Conservation (phyloP, 345 rosid genomes). For the Citrus medica region DNA sequence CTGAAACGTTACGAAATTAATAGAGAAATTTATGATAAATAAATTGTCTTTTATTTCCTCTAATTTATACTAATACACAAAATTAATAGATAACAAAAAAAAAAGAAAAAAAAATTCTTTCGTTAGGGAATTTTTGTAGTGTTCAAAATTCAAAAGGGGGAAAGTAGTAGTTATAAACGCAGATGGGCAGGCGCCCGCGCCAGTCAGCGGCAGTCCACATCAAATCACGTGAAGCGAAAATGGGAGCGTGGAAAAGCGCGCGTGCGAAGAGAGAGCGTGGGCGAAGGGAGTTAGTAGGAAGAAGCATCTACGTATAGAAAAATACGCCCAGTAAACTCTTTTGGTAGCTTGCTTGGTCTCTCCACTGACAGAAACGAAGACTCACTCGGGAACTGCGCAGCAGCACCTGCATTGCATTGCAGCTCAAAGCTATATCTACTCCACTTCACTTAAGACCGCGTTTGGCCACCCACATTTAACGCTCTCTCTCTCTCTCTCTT, state of each 20-base stretch:
- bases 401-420: not conserved
- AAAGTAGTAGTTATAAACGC: not conserved
- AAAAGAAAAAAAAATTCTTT: not conserved
- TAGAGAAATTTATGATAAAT: no score
- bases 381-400: constrained; percentile 7
- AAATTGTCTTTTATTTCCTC: no score
- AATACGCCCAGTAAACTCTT: not conserved
- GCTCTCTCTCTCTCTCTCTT: not conserved
- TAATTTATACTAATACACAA: no score
- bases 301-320: not conserved
- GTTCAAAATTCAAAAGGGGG: constrained; percentile 1
- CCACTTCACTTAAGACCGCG: not conserved
- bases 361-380: constrained; percentile 1
- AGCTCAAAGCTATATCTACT: not conserved
- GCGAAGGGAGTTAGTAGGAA: not conserved
- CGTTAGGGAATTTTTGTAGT: not conserved
- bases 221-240: constrained; percentile 3
- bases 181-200: not conserved
- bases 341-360: not conserved
- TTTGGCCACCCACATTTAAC: not conserved
- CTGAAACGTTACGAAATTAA: no score
- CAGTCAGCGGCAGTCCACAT: not conserved
- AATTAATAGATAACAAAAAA: not conserved
- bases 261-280: not conserved
- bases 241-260: constrained; percentile 12